Base-by-base conservation (phyloP, 306 rosid genomes). In the Astragalus glycyphyllos region DNA sequence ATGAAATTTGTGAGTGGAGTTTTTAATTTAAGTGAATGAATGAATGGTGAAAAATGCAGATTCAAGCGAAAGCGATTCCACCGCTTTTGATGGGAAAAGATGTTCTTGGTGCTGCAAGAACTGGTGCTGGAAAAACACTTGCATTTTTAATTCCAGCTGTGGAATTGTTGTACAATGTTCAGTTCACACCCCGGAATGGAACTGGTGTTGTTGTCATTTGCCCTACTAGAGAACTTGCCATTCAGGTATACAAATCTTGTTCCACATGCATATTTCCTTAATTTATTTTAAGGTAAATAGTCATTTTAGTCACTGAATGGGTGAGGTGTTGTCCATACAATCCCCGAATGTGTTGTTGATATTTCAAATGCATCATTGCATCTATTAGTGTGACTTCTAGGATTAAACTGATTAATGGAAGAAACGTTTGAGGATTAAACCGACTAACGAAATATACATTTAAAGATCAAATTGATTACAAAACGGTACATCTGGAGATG, bases 91-190 rank as follows among this genome's bases (percentile, higher is more conserved):
- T 71, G 6, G 99, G 97, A 12, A 83, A 79, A 73, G 96, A 94
- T 68, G 95, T 94, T 45, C 92, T 94, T 7, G 99, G 97, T 68
- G 99, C 99, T 60, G 99, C 99, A 1, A 89, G 99, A 65, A 94
- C 99, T 4, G 99, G 99, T 53, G 85, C 99, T 11, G 99, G 99
- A 1, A 94, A 94, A 81, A 94, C 99, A 9, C 96, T 91, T 59
- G 96, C 99, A 8, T 94, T 94, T 71, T 77, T 94, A 51, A 76
- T 94, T 75, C 99, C 99, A 13, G 99, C 97, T 37, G 84, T 87
- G 32, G 99, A 94, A 87, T 56, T 94, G 77, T 65, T 94, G 58
- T 65, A 79, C 75, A 81, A 81, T 13, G 71, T 77, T 1, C 71
- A 48, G 60, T 91, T 94, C 55, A 47, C 92, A 11, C 84, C 96